phyloP scores from a whole-genome alignment of 495 filamentous ascomycete genomes.

The Glutinoglossum americanum region DNA sequence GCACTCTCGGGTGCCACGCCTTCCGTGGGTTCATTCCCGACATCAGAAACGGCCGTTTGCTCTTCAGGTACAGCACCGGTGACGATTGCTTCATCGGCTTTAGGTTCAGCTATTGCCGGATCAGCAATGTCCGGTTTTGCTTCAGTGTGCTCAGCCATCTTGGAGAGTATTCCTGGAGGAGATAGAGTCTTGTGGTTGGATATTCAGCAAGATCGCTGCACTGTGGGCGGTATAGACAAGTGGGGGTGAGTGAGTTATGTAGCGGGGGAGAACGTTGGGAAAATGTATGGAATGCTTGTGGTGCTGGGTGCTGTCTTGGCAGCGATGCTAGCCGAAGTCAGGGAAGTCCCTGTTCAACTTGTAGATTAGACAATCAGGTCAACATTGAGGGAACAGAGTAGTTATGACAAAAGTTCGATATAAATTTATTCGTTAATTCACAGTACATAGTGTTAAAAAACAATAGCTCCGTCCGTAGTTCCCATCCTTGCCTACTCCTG shows the following conservation, averaged over 20 bases:
- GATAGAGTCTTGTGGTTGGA: not conserved
- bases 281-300: not conserved
- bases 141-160: slow-evolving; percentile 13
- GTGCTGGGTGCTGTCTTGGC: not conserved
- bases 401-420: not conserved
- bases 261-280: not conserved
- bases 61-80: not conserved
- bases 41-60: not conserved
- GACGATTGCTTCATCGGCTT: not conserved
- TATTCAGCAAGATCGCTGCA: not conserved
- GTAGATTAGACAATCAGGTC: not conserved
- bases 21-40: slow-evolving; percentile 17
- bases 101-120: not conserved
- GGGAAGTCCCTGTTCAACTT: not conserved
- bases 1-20: slow-evolving; percentile 19
- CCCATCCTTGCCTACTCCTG: not conserved
- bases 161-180: not conserved
- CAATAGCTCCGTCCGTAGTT: not conserved
- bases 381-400: not conserved
- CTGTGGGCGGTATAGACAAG: not conserved
- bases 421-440: not conserved
- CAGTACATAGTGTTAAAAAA: not conserved
- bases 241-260: not conserved
- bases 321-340: not conserved
- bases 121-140: slow-evolving; percentile 8